Percentiles rank a stretch among this genome's conserved stretches.
These are phyloP conservation scores for Dentipellis sp. DNA, from an alignment of 768 basidiomycete genomes.

Conservation along the genomic window DNA sequence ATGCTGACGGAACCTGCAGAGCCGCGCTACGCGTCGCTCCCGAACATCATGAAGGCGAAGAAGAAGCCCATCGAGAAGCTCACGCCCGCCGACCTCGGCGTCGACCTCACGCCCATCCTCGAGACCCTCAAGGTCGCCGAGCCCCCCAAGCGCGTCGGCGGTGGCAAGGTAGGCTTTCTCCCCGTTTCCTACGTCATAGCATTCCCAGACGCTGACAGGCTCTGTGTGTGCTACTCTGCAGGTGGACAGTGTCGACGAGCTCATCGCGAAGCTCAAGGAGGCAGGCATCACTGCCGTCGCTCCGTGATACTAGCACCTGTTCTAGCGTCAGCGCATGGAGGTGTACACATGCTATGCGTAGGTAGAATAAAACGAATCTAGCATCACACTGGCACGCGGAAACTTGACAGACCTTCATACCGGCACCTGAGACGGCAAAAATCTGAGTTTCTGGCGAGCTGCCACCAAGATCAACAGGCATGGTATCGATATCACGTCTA, in stretches of 20 bases:
- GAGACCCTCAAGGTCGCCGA: constrained; percentile 85
- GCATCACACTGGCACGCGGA: too few relatives aligned
- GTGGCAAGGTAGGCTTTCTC: constrained; percentile 57
- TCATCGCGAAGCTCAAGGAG: constrained; percentile 82
- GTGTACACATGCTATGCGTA: too few relatives aligned
- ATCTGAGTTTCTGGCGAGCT: too few relatives aligned
- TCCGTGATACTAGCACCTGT: too few relatives aligned
- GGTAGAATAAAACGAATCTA: too few relatives aligned
- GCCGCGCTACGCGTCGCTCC: constrained; percentile 94
- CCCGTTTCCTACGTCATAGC: neutral
- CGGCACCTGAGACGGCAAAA: too few relatives aligned
- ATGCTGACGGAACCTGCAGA: constrained; percentile 39
- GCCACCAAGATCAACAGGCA: too few relatives aligned
- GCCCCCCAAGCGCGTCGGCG: constrained; percentile 85
- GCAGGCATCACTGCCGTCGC: constrained; percentile 45
- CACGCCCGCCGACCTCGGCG: constrained; percentile 64
- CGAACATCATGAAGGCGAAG: constrained; percentile 99
- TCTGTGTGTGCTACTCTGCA: constrained; percentile 17
- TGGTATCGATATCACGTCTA: too few relatives aligned
- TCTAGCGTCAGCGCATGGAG: too few relatives aligned
- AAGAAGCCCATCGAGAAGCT: constrained; percentile 92
- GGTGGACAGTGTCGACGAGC: constrained; percentile 82
- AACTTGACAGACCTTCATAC: too few relatives aligned
- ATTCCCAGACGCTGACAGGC: neutral
- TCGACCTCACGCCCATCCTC: constrained; percentile 76